Evolutionary conservation across 208 protist genomes (phyloP).

Genomic region (Acanthamoeba sp.): DNA sequence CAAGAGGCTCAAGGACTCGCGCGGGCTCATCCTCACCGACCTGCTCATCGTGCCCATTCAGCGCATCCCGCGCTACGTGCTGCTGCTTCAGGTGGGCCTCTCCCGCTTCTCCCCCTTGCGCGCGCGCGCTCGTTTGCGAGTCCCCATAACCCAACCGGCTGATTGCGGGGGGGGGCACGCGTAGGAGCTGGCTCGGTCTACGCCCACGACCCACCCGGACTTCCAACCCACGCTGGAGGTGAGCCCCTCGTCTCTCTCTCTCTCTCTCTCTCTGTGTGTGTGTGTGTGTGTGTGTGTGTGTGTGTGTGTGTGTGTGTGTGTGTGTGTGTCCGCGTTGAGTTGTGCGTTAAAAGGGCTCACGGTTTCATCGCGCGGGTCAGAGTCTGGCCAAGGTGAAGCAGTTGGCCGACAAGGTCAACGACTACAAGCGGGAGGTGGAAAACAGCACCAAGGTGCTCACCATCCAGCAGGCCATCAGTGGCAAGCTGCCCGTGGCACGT

Average conservation of each 20-base stretch:
- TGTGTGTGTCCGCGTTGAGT: background rate
- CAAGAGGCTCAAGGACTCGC: background rate
- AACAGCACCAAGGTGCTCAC: constrained; percentile 55
- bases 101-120: background rate
- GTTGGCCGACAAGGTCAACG: constrained; percentile 53
- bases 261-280: no score
- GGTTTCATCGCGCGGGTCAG: background rate
- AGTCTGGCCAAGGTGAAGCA: constrained; percentile 64
- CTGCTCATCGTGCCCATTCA: constrained; percentile 50
- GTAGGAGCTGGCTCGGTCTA: constrained; percentile 12
- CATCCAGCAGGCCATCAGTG: constrained; percentile 53
- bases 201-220: constrained; percentile 30
- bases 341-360: background rate
- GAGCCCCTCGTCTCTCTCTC: no score
- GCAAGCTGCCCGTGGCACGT: constrained; percentile 42
- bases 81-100: constrained; percentile 7
- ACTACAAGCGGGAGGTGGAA: constrained; percentile 50
- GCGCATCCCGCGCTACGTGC: constrained; percentile 43
- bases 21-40: constrained; percentile 24
- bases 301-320: background rate
- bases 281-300: background rate
- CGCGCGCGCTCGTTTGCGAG: no score
- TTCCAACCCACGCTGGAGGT: constrained; percentile 34
- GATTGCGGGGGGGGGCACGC: no score
- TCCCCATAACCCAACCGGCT: no score